Conservation (phyloP, 2,329 filamentous ascomycete genomes). For the Cytospora chrysosperma region DNA sequence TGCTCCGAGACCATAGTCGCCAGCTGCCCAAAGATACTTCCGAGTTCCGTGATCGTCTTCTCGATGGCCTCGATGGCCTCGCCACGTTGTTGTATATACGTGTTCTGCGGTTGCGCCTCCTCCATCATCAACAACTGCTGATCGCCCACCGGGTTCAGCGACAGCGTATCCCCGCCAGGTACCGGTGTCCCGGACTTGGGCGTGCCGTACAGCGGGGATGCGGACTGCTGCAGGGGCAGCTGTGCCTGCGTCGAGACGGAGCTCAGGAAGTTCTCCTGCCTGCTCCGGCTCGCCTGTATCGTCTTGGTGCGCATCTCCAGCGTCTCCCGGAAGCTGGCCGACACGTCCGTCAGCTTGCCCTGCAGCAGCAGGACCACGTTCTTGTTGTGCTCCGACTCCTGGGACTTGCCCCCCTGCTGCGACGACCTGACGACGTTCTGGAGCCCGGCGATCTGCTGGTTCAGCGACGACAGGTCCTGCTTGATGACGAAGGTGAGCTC, state of each 20-base stretch:
- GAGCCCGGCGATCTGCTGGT: slow-evolving; percentile 83
- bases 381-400: slow-evolving; percentile 96
- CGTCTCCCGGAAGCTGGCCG: slow-evolving; percentile 95
- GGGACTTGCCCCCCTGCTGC: slow-evolving; percentile 69
- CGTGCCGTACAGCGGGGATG: slow-evolving; percentile 83
- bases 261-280: slow-evolving; percentile 96
- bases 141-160: slow-evolving; percentile 78
- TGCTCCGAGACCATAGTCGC: slow-evolving; percentile 97
- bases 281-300: slow-evolving; percentile 86
- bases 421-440: slow-evolving; percentile 65
- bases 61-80: slow-evolving; percentile 98
- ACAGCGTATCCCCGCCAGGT: slow-evolving; percentile 72
- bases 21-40: slow-evolving; percentile 87
- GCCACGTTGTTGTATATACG: slow-evolving; percentile 89
- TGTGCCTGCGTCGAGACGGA: slow-evolving; percentile 78
- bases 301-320: slow-evolving; percentile 96
- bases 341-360: slow-evolving; percentile 88
- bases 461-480: slow-evolving; percentile 82
- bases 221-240: slow-evolving; percentile 67
- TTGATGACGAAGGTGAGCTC: slow-evolving; percentile 98
- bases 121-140: slow-evolving; percentile 92
- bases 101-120: slow-evolving; percentile 80
- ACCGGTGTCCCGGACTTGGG: slow-evolving; percentile 66
- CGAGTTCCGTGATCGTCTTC: slow-evolving; percentile 88
- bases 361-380: slow-evolving; percentile 92